phyloP scores from a whole-genome alignment of 2,329 filamentous ascomycete genomes.

The Alternaria alternata region DNA sequence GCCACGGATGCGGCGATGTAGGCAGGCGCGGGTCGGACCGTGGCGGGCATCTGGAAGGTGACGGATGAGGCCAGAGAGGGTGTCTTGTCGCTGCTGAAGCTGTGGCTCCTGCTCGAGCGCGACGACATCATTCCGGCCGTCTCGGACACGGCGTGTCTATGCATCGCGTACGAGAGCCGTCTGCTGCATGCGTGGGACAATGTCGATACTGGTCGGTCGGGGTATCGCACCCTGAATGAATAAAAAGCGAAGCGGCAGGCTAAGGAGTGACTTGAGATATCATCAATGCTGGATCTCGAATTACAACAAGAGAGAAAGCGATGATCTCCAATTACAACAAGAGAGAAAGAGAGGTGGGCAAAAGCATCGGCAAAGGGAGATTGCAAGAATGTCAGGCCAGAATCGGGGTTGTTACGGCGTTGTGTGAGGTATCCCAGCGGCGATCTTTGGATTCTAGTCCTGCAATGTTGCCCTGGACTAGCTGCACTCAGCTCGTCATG shows the following conservation, averaged over 20 bases:
- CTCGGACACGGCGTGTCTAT: constrained; percentile 47
- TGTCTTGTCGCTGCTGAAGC: constrained; percentile 72
- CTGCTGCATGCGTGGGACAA: not conserved
- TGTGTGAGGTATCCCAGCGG: constrained; percentile 15
- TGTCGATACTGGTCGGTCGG: not conserved
- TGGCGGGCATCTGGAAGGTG: constrained; percentile 68
- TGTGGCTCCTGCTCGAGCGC: constrained; percentile 54
- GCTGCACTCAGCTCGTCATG: not conserved
- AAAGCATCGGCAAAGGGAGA: constrained; percentile 8
- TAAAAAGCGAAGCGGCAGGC: constrained; percentile 20
- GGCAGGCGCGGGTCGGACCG: constrained; percentile 77
- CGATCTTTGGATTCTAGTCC: constrained; percentile 19
- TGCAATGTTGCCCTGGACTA: constrained; percentile 7
- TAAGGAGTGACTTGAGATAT: constrained; percentile 13
- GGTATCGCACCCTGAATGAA: constrained; percentile 12
- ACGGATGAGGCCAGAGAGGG: constrained; percentile 65
- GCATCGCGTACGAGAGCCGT: constrained; percentile 33
- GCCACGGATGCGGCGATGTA: constrained; percentile 91
- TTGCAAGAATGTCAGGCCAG: constrained; percentile 11
- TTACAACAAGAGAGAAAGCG: not conserved
- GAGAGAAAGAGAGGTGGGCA: not conserved
- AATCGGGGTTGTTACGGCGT: constrained; percentile 14
- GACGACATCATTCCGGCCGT: constrained; percentile 45
- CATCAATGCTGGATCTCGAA: not conserved
- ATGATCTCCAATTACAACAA: not conserved